These are phyloP conservation scores for Fusarium tanahbumbuense DNA, from an alignment of 2,329 filamentous ascomycete genomes.

Conservation along the genomic window DNA sequence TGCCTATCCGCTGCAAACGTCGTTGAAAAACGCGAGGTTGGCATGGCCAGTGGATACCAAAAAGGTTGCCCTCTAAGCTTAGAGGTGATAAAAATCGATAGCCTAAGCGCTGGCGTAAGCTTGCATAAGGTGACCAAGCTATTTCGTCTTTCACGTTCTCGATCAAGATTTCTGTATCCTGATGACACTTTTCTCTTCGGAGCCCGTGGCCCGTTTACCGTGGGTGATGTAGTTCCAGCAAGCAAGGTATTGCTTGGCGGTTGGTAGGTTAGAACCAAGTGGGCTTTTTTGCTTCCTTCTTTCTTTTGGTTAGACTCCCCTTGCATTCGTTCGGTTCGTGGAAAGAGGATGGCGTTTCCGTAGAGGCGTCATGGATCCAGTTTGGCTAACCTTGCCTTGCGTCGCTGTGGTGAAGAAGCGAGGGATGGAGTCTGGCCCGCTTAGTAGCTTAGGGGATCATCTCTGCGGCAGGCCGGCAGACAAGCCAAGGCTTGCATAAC, in stretches of 20 bases:
- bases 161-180: background rate
- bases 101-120: background rate
- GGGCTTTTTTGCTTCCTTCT: conserved; percentile 14
- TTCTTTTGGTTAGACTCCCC: conserved; percentile 3
- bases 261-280: conserved; percentile 25
- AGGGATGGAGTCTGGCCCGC: conserved; percentile 35
- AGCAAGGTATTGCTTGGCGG: conserved; percentile 22
- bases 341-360: conserved; percentile 18
- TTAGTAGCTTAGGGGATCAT: conserved; percentile 16
- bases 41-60: background rate
- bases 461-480: conserved; percentile 21
- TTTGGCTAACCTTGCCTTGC: conserved; percentile 24
- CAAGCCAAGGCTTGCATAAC: conserved; percentile 29
- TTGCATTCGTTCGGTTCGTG: conserved; percentile 19
- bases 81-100: background rate
- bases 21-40: conserved; percentile 33
- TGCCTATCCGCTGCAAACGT: conserved; percentile 34
- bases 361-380: conserved; percentile 40
- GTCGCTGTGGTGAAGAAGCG: conserved; percentile 43
- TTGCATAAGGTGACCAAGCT: background rate
- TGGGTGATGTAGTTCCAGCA: conserved; percentile 33
- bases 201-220: background rate
- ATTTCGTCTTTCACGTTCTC: background rate
- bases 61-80: background rate
- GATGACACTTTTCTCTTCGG: background rate